Base-by-base conservation (phyloP, 441 rosid genomes). In the Theobroma grandiflorum region DNA sequence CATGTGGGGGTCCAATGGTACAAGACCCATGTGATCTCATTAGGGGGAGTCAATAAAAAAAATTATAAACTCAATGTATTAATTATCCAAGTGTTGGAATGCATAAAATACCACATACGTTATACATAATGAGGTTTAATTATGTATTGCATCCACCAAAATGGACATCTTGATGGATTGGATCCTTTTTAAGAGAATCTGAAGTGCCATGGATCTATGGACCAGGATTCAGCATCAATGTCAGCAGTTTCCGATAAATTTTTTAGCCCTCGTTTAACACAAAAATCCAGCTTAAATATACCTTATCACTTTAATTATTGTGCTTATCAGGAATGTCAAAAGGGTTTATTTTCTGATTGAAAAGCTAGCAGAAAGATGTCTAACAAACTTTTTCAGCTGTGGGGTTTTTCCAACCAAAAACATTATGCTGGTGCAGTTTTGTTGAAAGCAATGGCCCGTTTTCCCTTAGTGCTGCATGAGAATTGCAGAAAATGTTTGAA, bases 11-110 rank as follows among this genome's bases (percentile, higher is more conserved):
- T 80, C 92, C 89, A 86, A 88, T 82, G 74, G 78, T 74, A 78
- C 86, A 78, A 84, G 55, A 38, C 83, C 90, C 97, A 94, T 90
- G 97, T 91, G 97, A 87, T 73, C 78, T 81, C 90, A 88, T 80
- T 81, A 84, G 76, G 78, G 69, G 69, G 72, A 76, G 79, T 63
- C 22, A 64, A n/a, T 81, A 78, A 80, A 86, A 69, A 82, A 76
- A 67, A 61, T 2, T 52, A 38, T 75, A 81, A 84, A 66, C 84
- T 83, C 86, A 78, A 80, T 86, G 87, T 68, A 79, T 31, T 78
- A 52, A 14, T 75, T 63, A 49, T 58, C 37, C 40, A 82, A 82
- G 70, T 76, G 83, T 45, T 76, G 74, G 75, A 58, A 68, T 83
- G 43, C 26, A 55, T 63, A 79, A 73, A 53, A 42, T 31, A 76